Evolutionary conservation across 73 alveolate species (phyloP), one percentile per base, ranked within the genome.

Genomic region (Tetrahymena thermophila): DNA sequence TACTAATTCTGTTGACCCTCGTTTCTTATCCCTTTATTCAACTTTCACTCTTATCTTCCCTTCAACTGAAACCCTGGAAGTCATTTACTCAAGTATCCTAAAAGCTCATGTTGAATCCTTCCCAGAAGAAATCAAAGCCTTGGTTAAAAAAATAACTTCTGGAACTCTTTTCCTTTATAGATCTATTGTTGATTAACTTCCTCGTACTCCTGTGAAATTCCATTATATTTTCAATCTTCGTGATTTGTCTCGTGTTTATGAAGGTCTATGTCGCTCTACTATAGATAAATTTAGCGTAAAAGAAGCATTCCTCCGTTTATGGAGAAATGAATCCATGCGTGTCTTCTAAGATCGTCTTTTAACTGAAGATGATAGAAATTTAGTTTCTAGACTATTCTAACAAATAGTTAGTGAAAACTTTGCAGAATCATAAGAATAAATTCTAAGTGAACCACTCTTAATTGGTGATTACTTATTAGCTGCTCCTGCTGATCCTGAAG

Each of bases 271-370:
- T 96, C 95, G 97, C 97, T 95, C 98, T 94, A 98, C 99, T 34
- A 96, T 96, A n/a, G 99, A 98, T 50, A 98, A 97, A 94, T 99
- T 98, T 97, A 96, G 98, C 43, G 98, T 98, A 42, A 98, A 98
- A 94, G 99, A 99, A 95, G 19, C 97, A 16, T 97, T 99, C 95
- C 96, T 99, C 38, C 97, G 98, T 96, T 23, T 95, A 6, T 99
- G 99, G 99, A 99, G 99, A 95, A 99, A 99, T 94, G 99, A 99
- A 94, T 98, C 99, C 95, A 96, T 98, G 93, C 96, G 99, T 84
- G 99, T 99, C 21, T 99, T 98, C 96, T 93, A 97, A 35, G 99
- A 99, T 98, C 97, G 99, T 94, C 98, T 99, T 44, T 96, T 97
- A 37, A 94, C 94, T 85, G 96, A 96, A 34, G 97, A 95, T 16